Evolutionary conservation across 176 grass and related monocot species (phyloP), one percentile per base, ranked within the genome.

Genomic region (Ensete ventricosum): DNA sequence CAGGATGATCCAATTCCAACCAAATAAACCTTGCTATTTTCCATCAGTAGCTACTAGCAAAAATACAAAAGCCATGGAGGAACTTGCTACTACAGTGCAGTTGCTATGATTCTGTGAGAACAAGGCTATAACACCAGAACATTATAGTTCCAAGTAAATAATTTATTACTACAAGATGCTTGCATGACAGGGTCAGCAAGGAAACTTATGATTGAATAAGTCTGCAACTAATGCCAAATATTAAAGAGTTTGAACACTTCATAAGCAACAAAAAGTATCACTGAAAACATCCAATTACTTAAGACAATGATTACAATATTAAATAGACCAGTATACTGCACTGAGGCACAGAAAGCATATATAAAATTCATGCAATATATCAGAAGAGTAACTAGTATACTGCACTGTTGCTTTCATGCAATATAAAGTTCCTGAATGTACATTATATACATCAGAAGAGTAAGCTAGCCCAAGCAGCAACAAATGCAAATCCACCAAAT

Each of bases 21-120:
- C 67, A 29, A 83, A 82, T 16, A 87, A 79, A 63, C 82, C 78
- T 3, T 94, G 83, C 65, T 90, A 90, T 65, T 75, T 90, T 81
- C 75, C 85, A 19, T 90, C 75, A 90, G 88, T 72, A 90, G 78
- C 75, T 93, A 84, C 64, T 83, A 81, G 83, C 81, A 85, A 78
- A 93, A 88, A 50, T 88, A 71, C 72, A 93, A 85, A 74, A 85
- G 83, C 64, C 70, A 90, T 50, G 82, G 77, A 76, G 87, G 74
- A 25, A 85, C 87, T 26, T 87, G 85, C 76, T 84, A 85, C 60
- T 85, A 87, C 57, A 77, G 74, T 76, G 84, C 77, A 22, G 78
- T 83, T 67, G 85, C 78, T 69, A 84, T 85, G 16, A 71, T 90
- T 71, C 90, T 75, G 0, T 43, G 34, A 0, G 63, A 88, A 53